Evolutionary conservation across 768 basidiomycete genomes (phyloP).

Genomic region (Tricholoma matsutake): DNA sequence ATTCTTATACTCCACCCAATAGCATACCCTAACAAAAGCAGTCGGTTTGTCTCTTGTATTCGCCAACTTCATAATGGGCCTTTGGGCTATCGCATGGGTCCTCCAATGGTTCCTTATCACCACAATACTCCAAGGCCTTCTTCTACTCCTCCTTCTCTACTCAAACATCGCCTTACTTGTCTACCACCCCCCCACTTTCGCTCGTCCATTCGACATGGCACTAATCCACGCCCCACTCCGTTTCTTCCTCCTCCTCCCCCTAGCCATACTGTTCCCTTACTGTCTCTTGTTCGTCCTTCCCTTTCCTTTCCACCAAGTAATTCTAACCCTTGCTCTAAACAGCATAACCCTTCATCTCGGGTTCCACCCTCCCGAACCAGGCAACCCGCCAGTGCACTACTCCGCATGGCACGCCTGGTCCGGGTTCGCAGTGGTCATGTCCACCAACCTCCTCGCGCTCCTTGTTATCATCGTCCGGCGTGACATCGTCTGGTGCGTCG

Average conservation of each 20-base stretch:
- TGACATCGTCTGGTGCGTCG: constrained; percentile 75
- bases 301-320: not conserved
- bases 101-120: constrained; percentile 75
- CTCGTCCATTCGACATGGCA: constrained; percentile 69
- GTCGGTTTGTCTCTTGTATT: constrained; percentile 77
- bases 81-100: constrained; percentile 78
- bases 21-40: constrained; percentile 62
- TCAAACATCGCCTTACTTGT: constrained; percentile 75
- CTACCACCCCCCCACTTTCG: constrained; percentile 60
- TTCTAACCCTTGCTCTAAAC: not conserved
- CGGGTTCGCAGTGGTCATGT: constrained; percentile 66
- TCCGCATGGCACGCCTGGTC: constrained; percentile 64
- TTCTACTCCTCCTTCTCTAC: constrained; percentile 70
- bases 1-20: not conserved
- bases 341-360: constrained; percentile 71
- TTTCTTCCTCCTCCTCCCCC: constrained; percentile 57
- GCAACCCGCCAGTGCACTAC: constrained; percentile 49
- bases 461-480: constrained; percentile 51
- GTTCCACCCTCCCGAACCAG: constrained; percentile 43
- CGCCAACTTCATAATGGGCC: constrained; percentile 77
- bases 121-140: constrained; percentile 69
- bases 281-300: constrained; percentile 50
- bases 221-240: constrained; percentile 88
- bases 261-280: constrained; percentile 55
- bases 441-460: constrained; percentile 58